Evolutionary conservation across 2,329 filamentous ascomycete genomes (phyloP).

Genomic region (Alternaria incomplexa): DNA sequence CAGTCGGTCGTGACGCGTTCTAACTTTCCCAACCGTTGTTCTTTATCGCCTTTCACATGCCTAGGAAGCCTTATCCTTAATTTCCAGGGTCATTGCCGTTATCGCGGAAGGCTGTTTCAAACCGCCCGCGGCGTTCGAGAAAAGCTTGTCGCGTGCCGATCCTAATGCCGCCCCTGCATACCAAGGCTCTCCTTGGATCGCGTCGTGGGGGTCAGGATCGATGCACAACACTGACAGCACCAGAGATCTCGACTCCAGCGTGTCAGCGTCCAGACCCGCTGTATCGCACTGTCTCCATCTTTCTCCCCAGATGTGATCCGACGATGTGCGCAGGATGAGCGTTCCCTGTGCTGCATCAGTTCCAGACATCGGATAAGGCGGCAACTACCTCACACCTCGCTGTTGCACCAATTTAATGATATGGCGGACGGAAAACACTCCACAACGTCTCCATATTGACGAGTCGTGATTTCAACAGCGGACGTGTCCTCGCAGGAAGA

Average conservation of each 20-base stretch:
- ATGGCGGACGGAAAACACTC: neutral
- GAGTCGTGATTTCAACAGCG: neutral
- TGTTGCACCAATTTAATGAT: neutral
- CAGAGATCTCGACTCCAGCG: slow-evolving; percentile 3
- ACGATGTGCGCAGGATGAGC: neutral
- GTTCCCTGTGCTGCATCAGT: slow-evolving; percentile 1
- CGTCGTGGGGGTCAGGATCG: slow-evolving; percentile 15
- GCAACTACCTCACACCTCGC: neutral
- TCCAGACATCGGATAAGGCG: neutral
- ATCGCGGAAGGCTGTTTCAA: slow-evolving; percentile 17
- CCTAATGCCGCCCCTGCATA: slow-evolving; percentile 22
- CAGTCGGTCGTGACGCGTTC: neutral
- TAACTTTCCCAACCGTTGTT: neutral
- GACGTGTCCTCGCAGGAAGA: slow-evolving; percentile 15
- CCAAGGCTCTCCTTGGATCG: slow-evolving; percentile 6
- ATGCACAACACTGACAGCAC: slow-evolving; percentile 3
- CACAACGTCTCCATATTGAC: slow-evolving; percentile 4
- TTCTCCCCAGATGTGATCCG: slow-evolving; percentile 13
- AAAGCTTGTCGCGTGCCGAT: slow-evolving; percentile 18
- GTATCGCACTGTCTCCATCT: slow-evolving; percentile 13
- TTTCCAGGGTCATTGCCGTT: slow-evolving; percentile 11
- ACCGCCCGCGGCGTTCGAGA: slow-evolving; percentile 4
- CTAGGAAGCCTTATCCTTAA: slow-evolving; percentile 7
- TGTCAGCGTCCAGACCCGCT: slow-evolving; percentile 13
- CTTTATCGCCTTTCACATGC: neutral